Evolutionary conservation across 805 yeast species (phyloP).

Genomic region (Ogataea methanolica): DNA sequence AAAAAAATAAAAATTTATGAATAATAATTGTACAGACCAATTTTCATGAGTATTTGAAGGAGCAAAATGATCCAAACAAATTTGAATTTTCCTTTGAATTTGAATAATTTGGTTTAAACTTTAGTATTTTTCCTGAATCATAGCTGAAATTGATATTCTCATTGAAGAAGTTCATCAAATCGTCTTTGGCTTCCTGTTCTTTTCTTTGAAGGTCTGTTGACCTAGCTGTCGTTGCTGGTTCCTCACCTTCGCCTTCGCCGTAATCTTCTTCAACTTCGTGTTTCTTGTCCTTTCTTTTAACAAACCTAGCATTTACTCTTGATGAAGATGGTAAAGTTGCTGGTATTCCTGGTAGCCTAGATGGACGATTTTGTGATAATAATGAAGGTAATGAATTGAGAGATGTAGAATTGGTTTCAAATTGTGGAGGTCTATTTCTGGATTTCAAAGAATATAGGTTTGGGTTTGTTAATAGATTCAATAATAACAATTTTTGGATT

Average conservation of each 20-base stretch:
- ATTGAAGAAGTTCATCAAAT: slow-evolving; percentile 18
- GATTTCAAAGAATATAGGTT: slow-evolving; percentile 7
- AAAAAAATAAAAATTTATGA: background rate
- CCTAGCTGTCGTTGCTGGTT: background rate
- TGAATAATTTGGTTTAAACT: slow-evolving; percentile 16
- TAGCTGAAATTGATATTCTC: slow-evolving; percentile 20
- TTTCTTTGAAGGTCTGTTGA: no score
- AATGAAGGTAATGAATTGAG: background rate
- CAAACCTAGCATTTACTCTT: background rate
- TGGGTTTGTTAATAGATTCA: slow-evolving; percentile 26
- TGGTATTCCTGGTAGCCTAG: background rate
- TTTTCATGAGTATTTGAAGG: slow-evolving; percentile 18
- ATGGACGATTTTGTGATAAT: background rate
- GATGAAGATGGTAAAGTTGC: background rate
- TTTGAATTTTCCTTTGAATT: slow-evolving; percentile 9
- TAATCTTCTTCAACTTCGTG: slow-evolving; percentile 3
- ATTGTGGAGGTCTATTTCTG: slow-evolving; percentile 2
- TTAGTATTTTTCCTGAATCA: slow-evolving; percentile 19
- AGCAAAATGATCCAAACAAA: slow-evolving; percentile 19
- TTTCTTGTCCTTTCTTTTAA: slow-evolving; percentile 10
- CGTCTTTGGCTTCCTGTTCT: slow-evolving; percentile 9
- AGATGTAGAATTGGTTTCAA: slow-evolving; percentile 8
- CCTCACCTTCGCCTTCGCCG: background rate
- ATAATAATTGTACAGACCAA: background rate
- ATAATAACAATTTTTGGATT: slow-evolving; percentile 22